phyloP scores from a whole-genome alignment of 306 rosid species.

The Dalbergia cochinchinensis region DNA sequence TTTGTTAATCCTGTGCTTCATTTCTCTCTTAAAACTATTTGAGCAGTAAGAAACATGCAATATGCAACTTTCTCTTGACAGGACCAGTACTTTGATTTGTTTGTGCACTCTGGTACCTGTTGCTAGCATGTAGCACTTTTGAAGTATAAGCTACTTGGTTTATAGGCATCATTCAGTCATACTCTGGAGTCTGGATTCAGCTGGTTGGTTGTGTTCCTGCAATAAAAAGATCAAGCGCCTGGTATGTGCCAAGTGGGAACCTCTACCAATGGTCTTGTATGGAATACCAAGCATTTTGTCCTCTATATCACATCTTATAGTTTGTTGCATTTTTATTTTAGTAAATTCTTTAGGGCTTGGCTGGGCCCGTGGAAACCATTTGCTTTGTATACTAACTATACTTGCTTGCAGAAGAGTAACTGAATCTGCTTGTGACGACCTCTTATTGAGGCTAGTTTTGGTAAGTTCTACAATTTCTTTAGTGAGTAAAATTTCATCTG shows the following conservation, averaged over 20 bases:
- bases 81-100: conserved; percentile 2
- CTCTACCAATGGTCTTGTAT: conserved; percentile 1
- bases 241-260: conserved; percentile 11
- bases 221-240: conserved; percentile 13
- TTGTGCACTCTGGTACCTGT: not conserved
- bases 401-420: not conserved
- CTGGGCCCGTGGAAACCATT: not conserved
- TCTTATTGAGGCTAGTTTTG: not conserved
- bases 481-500: not conserved
- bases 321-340: conserved; percentile 8
- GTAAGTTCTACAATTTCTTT: not conserved
- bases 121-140: conserved; percentile 1
- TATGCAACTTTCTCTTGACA: not conserved
- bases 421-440: conserved; percentile 7
- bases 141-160: not conserved
- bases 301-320: not conserved
- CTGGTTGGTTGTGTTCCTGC: conserved; percentile 13
- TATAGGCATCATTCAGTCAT: conserved; percentile 14
- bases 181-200: not conserved
- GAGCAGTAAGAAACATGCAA: conserved; percentile 8
- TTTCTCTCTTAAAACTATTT: conserved; percentile 21
- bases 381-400: not conserved
- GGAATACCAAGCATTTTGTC: conserved; percentile 13
- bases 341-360: not conserved
- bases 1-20: not conserved